Evolutionary conservation across 257 asterid genomes (phyloP).

Genomic region (Salvia hispanica): DNA sequence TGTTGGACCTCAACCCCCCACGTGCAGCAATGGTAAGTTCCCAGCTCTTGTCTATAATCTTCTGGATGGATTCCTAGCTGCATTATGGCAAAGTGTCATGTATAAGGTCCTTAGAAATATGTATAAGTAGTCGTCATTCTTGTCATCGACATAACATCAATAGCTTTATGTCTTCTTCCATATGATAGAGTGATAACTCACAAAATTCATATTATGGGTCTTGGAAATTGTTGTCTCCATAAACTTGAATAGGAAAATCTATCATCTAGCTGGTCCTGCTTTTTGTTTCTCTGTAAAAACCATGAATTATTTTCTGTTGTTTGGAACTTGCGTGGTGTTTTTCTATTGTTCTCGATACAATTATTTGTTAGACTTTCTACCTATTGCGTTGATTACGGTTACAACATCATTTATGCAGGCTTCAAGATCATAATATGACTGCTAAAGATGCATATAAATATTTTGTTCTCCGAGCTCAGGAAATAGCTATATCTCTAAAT

Average conservation of each 20-base stretch:
- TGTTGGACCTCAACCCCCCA: constrained; percentile 87
- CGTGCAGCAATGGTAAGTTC: constrained; percentile 71
- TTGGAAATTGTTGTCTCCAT: too few relatives aligned
- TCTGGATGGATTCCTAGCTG: constrained; percentile 15
- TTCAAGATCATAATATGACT: constrained; percentile 73
- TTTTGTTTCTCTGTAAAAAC: neutral
- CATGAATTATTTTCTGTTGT: neutral
- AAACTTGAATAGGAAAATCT: too few relatives aligned
- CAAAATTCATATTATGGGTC: too few relatives aligned
- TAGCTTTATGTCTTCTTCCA: too few relatives aligned
- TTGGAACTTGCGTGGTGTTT: neutral
- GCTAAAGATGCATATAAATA: constrained; percentile 76
- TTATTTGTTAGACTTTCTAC: constrained; percentile 14
- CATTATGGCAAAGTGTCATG: constrained; percentile 8
- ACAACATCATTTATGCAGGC: constrained; percentile 57
- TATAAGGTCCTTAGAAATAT: constrained; percentile 1
- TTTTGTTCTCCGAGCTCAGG: constrained; percentile 92
- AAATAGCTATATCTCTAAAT: constrained; percentile 69
- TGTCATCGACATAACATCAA: too few relatives aligned
- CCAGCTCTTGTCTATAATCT: constrained; percentile 22
- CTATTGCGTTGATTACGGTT: constrained; percentile 19
- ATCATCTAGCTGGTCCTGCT: constrained; percentile 21
- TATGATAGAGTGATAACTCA: too few relatives aligned
- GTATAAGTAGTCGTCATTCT: too few relatives aligned
- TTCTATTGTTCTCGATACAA: constrained; percentile 12